These are phyloP conservation scores for Diatrype stigma DNA, from an alignment of 2,329 filamentous ascomycete species.

Conservation along the genomic window DNA sequence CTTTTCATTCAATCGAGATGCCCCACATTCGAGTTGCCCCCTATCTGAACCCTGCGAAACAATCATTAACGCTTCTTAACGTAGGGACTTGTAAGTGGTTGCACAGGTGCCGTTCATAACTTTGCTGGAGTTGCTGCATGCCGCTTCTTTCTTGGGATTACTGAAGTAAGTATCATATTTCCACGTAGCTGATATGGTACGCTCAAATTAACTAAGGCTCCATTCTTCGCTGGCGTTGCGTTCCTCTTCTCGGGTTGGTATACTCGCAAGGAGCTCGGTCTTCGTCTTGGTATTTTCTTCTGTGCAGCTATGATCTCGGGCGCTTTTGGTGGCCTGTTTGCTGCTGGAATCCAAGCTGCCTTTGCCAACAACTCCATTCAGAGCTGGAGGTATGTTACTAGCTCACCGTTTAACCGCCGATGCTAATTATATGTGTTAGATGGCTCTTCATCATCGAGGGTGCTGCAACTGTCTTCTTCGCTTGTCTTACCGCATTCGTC, in stretches of 20 bases:
- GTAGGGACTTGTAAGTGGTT: conserved; percentile 23
- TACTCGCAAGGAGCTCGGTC: conserved; percentile 9
- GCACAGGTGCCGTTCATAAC: conserved; percentile 11
- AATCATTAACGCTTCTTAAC: neutral
- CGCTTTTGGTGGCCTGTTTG: conserved; percentile 8
- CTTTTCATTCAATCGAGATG: neutral
- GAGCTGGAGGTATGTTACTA: conserved; percentile 2
- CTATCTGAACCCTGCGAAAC: conserved; percentile 25
- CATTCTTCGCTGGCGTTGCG: conserved; percentile 12
- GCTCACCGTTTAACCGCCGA: neutral
- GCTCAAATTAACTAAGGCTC: conserved; percentile 2
- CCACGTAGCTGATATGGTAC: neutral
- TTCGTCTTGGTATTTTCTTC: conserved; percentile 10
- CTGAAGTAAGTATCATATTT: conserved; percentile 6
- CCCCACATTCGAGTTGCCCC: conserved; percentile 11
- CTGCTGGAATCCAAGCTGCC: conserved; percentile 5
- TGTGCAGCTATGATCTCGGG: conserved; percentile 4
- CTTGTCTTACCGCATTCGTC: conserved; percentile 3
- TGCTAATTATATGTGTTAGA: neutral
- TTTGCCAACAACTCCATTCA: conserved; percentile 2
- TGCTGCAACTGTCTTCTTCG: conserved; percentile 10
- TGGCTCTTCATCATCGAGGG: conserved; percentile 7
- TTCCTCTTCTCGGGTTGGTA: conserved; percentile 16
- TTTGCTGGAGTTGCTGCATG: conserved; percentile 14
- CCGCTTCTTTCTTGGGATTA: conserved; percentile 18